Evolutionary conservation across 2,329 filamentous ascomycete genomes (phyloP).

Genomic region (Xylaria sp.): DNA sequence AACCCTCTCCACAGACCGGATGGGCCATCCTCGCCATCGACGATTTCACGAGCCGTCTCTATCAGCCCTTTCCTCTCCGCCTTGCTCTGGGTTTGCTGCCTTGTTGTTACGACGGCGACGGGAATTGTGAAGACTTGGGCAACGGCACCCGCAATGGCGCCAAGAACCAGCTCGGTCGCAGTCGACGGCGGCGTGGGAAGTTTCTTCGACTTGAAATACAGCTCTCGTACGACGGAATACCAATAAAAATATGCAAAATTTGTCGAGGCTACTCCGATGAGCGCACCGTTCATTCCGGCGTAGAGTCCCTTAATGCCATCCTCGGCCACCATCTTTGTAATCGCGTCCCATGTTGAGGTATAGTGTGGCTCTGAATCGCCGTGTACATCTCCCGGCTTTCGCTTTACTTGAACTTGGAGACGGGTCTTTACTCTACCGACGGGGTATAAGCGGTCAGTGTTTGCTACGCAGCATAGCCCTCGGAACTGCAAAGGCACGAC

Average conservation of each 20-base stretch:
- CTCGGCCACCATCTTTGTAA: slow-evolving; percentile 80
- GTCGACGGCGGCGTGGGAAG: slow-evolving; percentile 72
- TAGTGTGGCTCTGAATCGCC: slow-evolving; percentile 75
- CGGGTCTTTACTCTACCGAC: slow-evolving; percentile 86
- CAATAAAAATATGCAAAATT: slow-evolving; percentile 99
- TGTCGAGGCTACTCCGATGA: slow-evolving; percentile 93
- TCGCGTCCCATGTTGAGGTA: slow-evolving; percentile 85
- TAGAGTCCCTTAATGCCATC: slow-evolving; percentile 89
- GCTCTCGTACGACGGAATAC: slow-evolving; percentile 87
- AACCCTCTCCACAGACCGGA: slow-evolving; percentile 92
- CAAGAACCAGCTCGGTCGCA: slow-evolving; percentile 82
- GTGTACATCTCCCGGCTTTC: slow-evolving; percentile 58
- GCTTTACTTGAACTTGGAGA: slow-evolving; percentile 91
- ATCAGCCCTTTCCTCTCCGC: slow-evolving; percentile 85
- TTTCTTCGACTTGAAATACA: slow-evolving; percentile 75
- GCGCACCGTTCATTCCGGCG: slow-evolving; percentile 83
- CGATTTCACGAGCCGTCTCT: slow-evolving; percentile 87
- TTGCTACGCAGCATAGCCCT: slow-evolving; percentile 10
- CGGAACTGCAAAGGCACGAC: slow-evolving; percentile 35
- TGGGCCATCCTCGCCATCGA: slow-evolving; percentile 89
- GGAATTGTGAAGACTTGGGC: slow-evolving; percentile 97
- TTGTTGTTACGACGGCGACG: slow-evolving; percentile 92
- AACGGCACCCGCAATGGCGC: slow-evolving; percentile 86
- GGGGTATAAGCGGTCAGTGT: slow-evolving; percentile 31
- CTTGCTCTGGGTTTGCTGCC: slow-evolving; percentile 92